Evolutionary conservation across 164 flowering plant genomes (phyloP).

Genomic region (Magnolia changhungtana): DNA sequence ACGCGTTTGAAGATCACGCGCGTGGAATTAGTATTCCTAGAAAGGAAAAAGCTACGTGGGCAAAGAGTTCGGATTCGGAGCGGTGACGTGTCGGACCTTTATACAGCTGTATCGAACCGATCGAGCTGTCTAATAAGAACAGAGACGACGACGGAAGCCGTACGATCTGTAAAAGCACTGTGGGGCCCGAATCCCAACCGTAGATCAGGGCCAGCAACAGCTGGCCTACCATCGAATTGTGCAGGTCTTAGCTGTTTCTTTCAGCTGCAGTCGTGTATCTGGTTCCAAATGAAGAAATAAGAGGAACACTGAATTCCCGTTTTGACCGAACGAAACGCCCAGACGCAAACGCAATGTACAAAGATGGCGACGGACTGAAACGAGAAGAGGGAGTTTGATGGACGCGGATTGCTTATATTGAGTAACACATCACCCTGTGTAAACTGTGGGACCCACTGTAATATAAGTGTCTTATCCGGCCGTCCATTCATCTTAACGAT

Average conservation of each 20-base stretch:
- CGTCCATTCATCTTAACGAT: too few relatives aligned
- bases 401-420: too few relatives aligned
- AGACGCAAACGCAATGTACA: too few relatives aligned
- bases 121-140: not conserved
- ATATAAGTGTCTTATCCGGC: too few relatives aligned
- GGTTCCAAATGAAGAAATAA: not conserved
- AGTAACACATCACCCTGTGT: too few relatives aligned
- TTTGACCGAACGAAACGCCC: not conserved
- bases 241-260: conserved; percentile 1
- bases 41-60: not conserved
- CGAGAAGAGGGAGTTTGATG: too few relatives aligned
- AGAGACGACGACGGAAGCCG: not conserved
- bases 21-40: too few relatives aligned
- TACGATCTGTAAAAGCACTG: not conserved
- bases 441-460: too few relatives aligned
- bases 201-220: not conserved
- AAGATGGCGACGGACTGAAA: too few relatives aligned
- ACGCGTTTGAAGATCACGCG: too few relatives aligned
- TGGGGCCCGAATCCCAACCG: conserved; percentile 3
- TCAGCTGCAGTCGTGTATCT: not conserved
- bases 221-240: not conserved
- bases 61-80: not conserved
- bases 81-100: not conserved
- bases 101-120: conserved; percentile 5
- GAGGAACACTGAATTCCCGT: not conserved